Evolutionary conservation across 2,329 filamentous ascomycete genomes (phyloP).

Genomic region (Triangularia setosa): DNA sequence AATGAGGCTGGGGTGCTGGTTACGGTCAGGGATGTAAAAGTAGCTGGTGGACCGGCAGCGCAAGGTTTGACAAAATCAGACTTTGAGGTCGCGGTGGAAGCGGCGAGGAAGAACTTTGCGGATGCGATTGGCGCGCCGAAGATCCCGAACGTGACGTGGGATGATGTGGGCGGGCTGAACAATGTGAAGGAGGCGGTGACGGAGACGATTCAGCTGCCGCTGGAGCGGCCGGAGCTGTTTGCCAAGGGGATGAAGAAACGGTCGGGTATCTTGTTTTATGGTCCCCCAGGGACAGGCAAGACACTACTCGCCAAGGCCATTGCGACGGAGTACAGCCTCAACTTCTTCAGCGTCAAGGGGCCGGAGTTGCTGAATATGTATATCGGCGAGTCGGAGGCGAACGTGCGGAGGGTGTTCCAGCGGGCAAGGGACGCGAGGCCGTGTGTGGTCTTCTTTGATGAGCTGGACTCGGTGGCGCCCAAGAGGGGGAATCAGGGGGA

Average conservation of each 20-base stretch:
- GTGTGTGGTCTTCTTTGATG: conserved; percentile 91
- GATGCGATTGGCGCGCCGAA: conserved; percentile 96
- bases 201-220: conserved; percentile 90
- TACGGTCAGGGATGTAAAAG: conserved; percentile 76
- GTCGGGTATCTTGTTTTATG: conserved; percentile 88
- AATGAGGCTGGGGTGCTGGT: conserved; percentile 38
- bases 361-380: conserved; percentile 94
- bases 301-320: conserved; percentile 91
- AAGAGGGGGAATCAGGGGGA: conserved; percentile 97
- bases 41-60: conserved; percentile 78
- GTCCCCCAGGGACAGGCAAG: conserved; percentile 86
- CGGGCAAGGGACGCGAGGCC: conserved; percentile 79
- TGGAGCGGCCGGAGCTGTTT: conserved; percentile 89
- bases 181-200: conserved; percentile 97
- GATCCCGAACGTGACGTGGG: conserved; percentile 95
- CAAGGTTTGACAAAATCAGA: conserved; percentile 76
- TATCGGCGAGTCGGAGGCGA: conserved; percentile 89
- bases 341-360: conserved; percentile 92
- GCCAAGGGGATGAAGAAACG: conserved; percentile 98
- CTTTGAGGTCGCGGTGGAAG: conserved; percentile 90
- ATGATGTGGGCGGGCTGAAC: conserved; percentile 87
- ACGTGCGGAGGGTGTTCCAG: conserved; percentile 85
- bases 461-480: conserved; percentile 87
- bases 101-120: conserved; percentile 94
- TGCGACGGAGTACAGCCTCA: conserved; percentile 87